Percentiles rank a stretch among this genome's conserved stretches.
phyloP scores from a whole-genome alignment of 2,329 filamentous ascomycete species.

The Sporothrix dimorphospora region DNA sequence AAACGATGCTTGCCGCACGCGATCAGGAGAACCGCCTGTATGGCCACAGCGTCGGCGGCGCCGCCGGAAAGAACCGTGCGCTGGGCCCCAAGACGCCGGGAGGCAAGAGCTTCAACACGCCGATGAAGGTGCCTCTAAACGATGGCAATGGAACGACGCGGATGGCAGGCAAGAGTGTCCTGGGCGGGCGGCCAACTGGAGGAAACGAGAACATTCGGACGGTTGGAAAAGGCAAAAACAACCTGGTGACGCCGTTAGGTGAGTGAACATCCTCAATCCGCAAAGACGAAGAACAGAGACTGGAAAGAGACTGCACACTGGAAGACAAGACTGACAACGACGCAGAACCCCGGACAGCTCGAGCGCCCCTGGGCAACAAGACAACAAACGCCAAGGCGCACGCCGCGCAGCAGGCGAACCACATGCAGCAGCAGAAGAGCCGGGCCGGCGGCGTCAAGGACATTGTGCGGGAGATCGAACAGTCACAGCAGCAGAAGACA shows the following conservation, averaged over 20 bases:
- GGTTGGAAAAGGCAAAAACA: constrained; percentile 58
- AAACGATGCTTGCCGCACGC: constrained; percentile 71
- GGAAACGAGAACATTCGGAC: constrained; percentile 61
- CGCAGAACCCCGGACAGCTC: constrained; percentile 61
- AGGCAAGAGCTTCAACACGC: constrained; percentile 77
- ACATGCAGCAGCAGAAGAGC: constrained; percentile 26
- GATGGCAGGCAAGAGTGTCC: constrained; percentile 56
- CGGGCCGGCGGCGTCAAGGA: constrained; percentile 60
- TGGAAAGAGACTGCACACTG: too few relatives aligned
- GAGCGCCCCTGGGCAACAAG: constrained; percentile 88
- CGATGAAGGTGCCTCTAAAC: constrained; percentile 74
- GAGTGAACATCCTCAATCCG: constrained; percentile 37
- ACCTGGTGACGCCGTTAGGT: constrained; percentile 82
- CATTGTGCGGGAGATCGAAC: constrained; percentile 62
- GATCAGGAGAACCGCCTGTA: constrained; percentile 90
- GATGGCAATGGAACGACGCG: constrained; percentile 76
- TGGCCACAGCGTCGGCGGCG: constrained; percentile 69
- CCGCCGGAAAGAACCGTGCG: constrained; percentile 70
- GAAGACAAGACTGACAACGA: constrained; percentile 27
- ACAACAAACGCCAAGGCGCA: constrained; percentile 85
- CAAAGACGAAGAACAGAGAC: background rate
- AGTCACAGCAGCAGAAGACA: constrained; percentile 46
- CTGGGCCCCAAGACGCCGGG: constrained; percentile 78
- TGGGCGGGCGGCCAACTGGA: constrained; percentile 55
- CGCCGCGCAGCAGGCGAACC: constrained; percentile 51